Evolutionary conservation across 371 early-diverging fungal species (phyloP), one percentile per base, ranked within the genome.

Genomic region (Homolaphlyctis polyrhiza): DNA sequence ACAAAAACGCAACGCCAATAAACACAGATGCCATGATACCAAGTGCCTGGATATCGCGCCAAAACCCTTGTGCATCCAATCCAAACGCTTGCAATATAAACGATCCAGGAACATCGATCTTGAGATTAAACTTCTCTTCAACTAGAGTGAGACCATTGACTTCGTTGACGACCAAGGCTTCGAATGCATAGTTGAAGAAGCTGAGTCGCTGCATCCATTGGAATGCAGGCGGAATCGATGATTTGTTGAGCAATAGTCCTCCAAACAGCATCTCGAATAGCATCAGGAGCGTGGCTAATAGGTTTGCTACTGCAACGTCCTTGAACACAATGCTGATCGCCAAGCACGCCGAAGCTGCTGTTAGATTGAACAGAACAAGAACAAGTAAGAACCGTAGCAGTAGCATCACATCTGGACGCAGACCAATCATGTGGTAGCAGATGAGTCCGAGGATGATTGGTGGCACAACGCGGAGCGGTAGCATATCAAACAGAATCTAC

Each of bases 221-320:
- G 34, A 92, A 70, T 8, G 84, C 79, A 0, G 79, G 74, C 0
- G 93, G 88, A 61, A 92, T 88, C 6, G 59, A 55, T 23, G 61
- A 58, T 72, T 88, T 88, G 80, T 95, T 95, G 60, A 96, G 73
- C 59, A 96, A 73, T n/a, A 94, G 77, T 1, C 95, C 95, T 11
- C 91, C 91, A 78, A 95, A 94, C 30, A 95, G 68, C 89, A 96
- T 92, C 36, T 88, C 87, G 72, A 93, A 93, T 21, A 96, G 79
- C 82, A 95, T 91, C 30, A 89, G 78, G 58, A 96, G 78, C 23
- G 87, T 88, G 13, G 86, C 84, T 50, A 93, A 62, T 35, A 96
- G 73, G 65, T 86, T 90, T 0, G 95, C 92, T 58, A 92, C 82
- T 0, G 87, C 89, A 1, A 87, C 62, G 61, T 91, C 89, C 61